Evolutionary conservation across 169 alveolate genomes (phyloP).

Genomic region (Hepatocystis sp.): DNA sequence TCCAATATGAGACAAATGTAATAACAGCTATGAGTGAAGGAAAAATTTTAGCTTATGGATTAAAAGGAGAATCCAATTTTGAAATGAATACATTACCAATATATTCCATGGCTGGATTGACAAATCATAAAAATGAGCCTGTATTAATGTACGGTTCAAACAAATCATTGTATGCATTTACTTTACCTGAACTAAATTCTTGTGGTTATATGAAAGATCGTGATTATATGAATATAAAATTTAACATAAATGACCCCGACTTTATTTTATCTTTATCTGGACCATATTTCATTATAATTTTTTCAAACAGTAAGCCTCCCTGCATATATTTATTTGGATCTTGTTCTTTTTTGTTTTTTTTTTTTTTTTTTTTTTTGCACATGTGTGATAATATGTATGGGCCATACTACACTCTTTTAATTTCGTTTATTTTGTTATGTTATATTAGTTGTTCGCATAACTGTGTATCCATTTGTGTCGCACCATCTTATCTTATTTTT

Average conservation of each 20-base stretch:
- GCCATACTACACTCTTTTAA: too few relatives aligned
- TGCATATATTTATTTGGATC: too few relatives aligned
- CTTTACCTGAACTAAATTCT: constrained; percentile 64
- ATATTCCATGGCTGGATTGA: constrained; percentile 73
- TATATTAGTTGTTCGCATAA: too few relatives aligned
- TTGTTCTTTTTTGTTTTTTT: too few relatives aligned
- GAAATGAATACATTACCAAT: constrained; percentile 75
- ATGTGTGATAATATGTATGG: too few relatives aligned
- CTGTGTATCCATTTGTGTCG: too few relatives aligned
- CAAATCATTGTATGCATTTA: constrained; percentile 65
- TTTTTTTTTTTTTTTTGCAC: too few relatives aligned
- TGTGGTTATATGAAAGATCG: constrained; percentile 68
- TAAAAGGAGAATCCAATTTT: constrained; percentile 45
- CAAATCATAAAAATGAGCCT: constrained; percentile 38
- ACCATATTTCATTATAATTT: constrained; percentile 69
- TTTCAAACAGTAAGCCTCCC: constrained; percentile 58
- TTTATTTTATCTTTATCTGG: constrained; percentile 64
- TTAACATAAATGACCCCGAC: constrained; percentile 60
- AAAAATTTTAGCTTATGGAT: constrained; percentile 51
- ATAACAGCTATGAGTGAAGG: constrained; percentile 78
- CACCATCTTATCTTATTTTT: too few relatives aligned
- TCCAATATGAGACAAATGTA: constrained; percentile 74
- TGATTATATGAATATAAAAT: constrained; percentile 30
- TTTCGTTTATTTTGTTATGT: too few relatives aligned
- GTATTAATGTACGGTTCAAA: constrained; percentile 69